A percentile compares a stretch with the other conserved stretches of the same genome.
Conservation (phyloP, 164 flowering plant genomes). For the Amborella trichopoda region DNA sequence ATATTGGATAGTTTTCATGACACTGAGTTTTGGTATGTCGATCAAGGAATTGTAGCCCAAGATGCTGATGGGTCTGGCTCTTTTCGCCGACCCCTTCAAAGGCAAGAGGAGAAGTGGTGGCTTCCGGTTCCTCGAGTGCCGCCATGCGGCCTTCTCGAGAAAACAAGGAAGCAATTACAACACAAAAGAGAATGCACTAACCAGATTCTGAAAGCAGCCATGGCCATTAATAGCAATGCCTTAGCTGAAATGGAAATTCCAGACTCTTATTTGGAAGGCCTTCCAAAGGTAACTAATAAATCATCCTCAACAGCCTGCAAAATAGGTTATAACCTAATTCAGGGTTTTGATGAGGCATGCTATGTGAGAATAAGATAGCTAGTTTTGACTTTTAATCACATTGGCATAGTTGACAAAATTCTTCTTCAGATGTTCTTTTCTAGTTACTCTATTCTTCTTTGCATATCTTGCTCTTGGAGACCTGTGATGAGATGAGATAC, state of each 20-base stretch:
- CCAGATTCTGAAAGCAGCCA: constrained; percentile 89
- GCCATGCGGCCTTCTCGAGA: constrained; percentile 54
- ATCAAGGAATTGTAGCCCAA: constrained; percentile 66
- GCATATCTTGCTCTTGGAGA: no score
- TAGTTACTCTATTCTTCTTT: no score
- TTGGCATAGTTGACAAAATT: no score
- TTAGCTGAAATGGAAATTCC: constrained; percentile 96
- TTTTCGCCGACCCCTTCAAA: constrained; percentile 42
- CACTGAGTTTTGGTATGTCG: constrained; percentile 94
- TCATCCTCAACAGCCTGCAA: no score
- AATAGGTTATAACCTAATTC: no score
- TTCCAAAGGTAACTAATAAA: constrained; percentile 84
- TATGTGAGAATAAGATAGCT: no score
- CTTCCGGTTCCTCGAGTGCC: constrained; percentile 90
- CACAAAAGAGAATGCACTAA: constrained; percentile 79
- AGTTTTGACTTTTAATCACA: no score
- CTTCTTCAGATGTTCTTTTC: no score
- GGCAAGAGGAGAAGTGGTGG: constrained; percentile 99
- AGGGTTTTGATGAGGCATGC: no score
- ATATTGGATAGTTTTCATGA: constrained; percentile 61
- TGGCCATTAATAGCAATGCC: constrained; percentile 68
- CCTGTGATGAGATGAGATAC: no score
- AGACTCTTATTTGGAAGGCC: constrained; percentile 67
- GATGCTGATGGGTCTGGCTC: constrained; percentile 64
- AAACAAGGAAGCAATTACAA: constrained; percentile 50